Evolutionary conservation across 495 filamentous ascomycete species (phyloP), one percentile per base, ranked within the genome.

Genomic region (Parathielavia hyrcaniae): DNA sequence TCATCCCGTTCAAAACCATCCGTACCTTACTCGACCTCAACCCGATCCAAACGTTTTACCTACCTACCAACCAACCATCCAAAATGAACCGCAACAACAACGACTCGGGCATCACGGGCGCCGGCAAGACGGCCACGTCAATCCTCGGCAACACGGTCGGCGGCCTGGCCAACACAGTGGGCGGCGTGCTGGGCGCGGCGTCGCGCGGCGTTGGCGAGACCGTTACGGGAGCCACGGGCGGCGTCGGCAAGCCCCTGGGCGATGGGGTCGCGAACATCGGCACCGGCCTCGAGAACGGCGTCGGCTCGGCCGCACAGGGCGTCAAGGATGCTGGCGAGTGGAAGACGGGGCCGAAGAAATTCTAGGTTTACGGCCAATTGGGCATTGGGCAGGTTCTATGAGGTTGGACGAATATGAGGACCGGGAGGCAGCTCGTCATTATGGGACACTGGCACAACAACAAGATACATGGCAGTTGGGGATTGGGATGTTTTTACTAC

Each of bases 241-340:
- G 77, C 34, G 67, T 80, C 17, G 86, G 85, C 26, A 79, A 79
- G 63, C 82, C 84, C 4, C 74, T 90, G 1, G 86, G 86, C 0
- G 81, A 88, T 64, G 85, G 79, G 0, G 59, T 90, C 44, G 77
- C 81, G 12, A 82, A 76, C 64, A 66, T 83, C 19, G 82, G 79
- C 5, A 81, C 75, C 1, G 83, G 84, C 1, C 61, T 87, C 14
- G 81, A 88, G 68, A 71, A 79, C 51, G 85, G 80, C 4, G 75
- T 78, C 19, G 76, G 75, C 17, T 67, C 64, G 35, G 77, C 86
- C 36, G 79, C 82, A 12, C 77, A 81, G 68, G 84, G 85, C 0
- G 78, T 86, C 39, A 85, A 89, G 74, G 76, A 86, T 66, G 84
- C 86, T 30, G 85, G 86, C 4, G 73, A 87, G 70, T 84, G 84